phyloP scores from a whole-genome alignment of 164 flowering plant genomes.

The Tinospora cordifolia region DNA sequence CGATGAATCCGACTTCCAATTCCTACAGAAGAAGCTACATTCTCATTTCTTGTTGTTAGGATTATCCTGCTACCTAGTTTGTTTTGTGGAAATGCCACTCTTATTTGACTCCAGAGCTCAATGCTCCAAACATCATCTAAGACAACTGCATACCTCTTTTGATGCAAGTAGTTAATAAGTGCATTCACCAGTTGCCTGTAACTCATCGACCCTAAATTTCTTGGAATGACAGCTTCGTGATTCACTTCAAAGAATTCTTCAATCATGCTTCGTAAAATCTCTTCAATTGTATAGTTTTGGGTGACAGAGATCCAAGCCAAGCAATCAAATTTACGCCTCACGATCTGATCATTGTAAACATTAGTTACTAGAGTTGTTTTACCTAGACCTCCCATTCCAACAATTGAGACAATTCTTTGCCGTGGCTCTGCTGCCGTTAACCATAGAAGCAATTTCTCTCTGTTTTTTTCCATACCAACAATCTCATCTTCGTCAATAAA shows the following conservation, averaged over 20 bases:
- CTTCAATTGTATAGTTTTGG: conserved; percentile 12
- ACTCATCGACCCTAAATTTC: conserved; percentile 14
- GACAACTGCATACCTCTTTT: conserved; percentile 34
- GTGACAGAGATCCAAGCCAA: conserved; percentile 35
- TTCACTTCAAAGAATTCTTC: conserved; percentile 15
- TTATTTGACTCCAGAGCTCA: conserved; percentile 23
- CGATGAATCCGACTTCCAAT: conserved; percentile 22
- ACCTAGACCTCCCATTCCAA: conserved; percentile 59
- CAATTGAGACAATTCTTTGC: conserved; percentile 30
- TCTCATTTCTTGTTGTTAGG: conserved; percentile 28
- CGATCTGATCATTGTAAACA: conserved; percentile 17
- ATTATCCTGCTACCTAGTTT: conserved; percentile 25
- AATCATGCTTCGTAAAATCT: conserved; percentile 22
- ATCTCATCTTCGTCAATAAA: conserved; percentile 32
- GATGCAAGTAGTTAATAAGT: conserved; percentile 19
- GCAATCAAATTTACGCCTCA: conserved; percentile 22
- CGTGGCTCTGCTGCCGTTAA: conserved; percentile 26
- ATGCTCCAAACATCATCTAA: conserved; percentile 43
- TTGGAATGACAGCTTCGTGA: conserved; percentile 8
- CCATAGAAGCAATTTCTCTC: conserved; percentile 22
- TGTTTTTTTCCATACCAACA: conserved; percentile 36
- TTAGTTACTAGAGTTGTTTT: conserved; percentile 42
- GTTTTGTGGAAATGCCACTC: conserved; percentile 17
- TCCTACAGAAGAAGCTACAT: conserved; percentile 30
- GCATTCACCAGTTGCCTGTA: conserved; percentile 17